These are phyloP conservation scores for Trypanosoma lewisi DNA, from an alignment of 208 protist genomes.

Conservation along the genomic window DNA sequence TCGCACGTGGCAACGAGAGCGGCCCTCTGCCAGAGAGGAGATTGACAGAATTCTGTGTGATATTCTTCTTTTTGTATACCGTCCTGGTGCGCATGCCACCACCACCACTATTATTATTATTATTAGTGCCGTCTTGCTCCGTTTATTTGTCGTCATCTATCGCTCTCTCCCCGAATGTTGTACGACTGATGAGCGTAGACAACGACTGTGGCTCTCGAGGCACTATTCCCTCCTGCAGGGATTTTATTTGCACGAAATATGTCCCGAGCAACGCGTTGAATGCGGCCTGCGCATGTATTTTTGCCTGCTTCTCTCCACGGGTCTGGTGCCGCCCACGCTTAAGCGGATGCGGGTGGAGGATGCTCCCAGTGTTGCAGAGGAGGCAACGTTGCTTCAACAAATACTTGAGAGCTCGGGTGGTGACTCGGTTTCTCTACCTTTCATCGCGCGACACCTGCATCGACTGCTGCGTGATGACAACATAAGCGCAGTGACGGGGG, in stretches of 20 bases:
- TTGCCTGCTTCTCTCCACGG: neutral
- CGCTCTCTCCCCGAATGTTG: neutral
- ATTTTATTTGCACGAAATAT: neutral
- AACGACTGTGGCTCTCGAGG: neutral
- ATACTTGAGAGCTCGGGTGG: neutral
- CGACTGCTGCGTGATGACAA: neutral
- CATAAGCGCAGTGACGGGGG: neutral
- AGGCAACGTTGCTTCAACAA: neutral
- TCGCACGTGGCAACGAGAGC: neutral
- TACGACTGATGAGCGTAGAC: neutral
- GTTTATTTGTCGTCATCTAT: neutral
- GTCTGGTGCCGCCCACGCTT: neutral
- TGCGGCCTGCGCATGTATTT: conserved; percentile 3
- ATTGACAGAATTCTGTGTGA: conserved; percentile 4
- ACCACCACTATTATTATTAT: no score
- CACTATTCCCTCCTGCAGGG: neutral
- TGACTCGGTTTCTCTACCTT: neutral
- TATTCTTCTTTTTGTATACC: conserved; percentile 3
- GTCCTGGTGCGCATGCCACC: neutral
- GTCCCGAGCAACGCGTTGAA: neutral
- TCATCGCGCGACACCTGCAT: conserved; percentile 1
- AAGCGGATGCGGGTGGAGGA: neutral
- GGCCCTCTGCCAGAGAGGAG: neutral
- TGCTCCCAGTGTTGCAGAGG: neutral
- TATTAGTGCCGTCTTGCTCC: neutral